Conservation (phyloP, 2,329 filamentous ascomycete species). For the Bipolaris zeicola region DNA sequence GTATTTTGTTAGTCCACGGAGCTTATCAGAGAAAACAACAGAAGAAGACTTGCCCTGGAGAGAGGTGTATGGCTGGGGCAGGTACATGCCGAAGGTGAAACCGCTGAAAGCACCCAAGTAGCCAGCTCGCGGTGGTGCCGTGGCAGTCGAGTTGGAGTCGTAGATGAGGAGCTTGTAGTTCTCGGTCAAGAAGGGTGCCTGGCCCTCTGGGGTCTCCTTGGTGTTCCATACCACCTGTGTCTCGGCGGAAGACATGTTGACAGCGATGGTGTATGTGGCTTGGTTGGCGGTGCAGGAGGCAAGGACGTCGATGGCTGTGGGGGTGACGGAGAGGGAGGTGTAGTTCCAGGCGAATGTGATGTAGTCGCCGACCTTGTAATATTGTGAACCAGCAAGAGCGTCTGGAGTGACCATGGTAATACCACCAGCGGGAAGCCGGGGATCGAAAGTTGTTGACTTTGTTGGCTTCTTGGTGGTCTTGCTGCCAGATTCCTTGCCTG, state of each 20-base stretch:
- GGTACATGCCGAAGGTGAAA: slow-evolving; percentile 68
- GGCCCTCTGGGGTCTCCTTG: slow-evolving; percentile 32
- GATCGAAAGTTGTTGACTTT: slow-evolving; percentile 53
- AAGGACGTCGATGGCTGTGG: slow-evolving; percentile 64
- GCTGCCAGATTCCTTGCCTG: slow-evolving; percentile 28
- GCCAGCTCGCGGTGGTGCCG: slow-evolving; percentile 59
- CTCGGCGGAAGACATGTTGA: slow-evolving; percentile 61
- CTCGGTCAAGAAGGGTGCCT: slow-evolving; percentile 59
- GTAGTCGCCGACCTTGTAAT: slow-evolving; percentile 68
- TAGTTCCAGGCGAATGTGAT: slow-evolving; percentile 73
- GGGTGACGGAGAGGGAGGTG: slow-evolving; percentile 65
- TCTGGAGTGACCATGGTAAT: slow-evolving; percentile 66
- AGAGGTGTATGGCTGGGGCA: slow-evolving; percentile 57
- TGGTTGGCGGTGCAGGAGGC: slow-evolving; percentile 65
- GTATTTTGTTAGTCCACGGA: slow-evolving; percentile 11
- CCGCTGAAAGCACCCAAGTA: slow-evolving; percentile 59
- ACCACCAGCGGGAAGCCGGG: slow-evolving; percentile 62
- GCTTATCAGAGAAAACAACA: neutral
- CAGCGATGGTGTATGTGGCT: slow-evolving; percentile 65
- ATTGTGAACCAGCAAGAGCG: slow-evolving; percentile 56
- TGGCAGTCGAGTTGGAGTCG: slow-evolving; percentile 61
- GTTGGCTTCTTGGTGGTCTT: slow-evolving; percentile 28
- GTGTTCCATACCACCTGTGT: slow-evolving; percentile 68
- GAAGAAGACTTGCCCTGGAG: slow-evolving; percentile 52
- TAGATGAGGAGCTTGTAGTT: slow-evolving; percentile 69